phyloP scores from a whole-genome alignment of 1,284 basidiomycete genomes.

The Golubevia sp. region DNA sequence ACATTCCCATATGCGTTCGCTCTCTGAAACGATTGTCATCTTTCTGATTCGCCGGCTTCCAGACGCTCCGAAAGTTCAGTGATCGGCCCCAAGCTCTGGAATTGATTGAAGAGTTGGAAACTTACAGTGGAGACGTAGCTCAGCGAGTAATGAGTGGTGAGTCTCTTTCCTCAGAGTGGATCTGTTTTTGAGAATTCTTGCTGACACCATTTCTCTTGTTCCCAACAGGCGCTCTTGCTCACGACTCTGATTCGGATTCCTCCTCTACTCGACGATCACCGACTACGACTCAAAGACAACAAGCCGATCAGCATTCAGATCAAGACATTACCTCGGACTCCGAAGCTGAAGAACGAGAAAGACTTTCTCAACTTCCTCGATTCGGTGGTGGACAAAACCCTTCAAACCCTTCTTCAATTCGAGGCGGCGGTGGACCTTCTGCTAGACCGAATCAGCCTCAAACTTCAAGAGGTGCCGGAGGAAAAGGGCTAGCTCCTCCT shows the following conservation, averaged over 20 bases:
- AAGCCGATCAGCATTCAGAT: too few species aligned
- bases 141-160: constrained; percentile 74
- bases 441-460: too few species aligned
- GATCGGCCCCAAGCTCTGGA: constrained; percentile 78
- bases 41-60: constrained; percentile 1
- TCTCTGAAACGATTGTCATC: neutral
- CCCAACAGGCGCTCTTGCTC: constrained; percentile 3
- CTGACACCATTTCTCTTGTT: neutral
- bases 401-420: too few species aligned
- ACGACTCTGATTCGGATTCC: constrained; percentile 1
- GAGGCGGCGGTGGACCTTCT: too few species aligned
- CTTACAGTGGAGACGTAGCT: constrained; percentile 73
- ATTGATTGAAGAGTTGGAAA: constrained; percentile 80
- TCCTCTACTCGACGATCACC: constrained; percentile 2
- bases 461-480: too few species aligned
- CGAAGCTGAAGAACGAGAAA: too few species aligned
- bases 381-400: too few species aligned
- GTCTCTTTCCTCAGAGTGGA: constrained; percentile 45
- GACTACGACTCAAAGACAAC: too few species aligned
- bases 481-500: too few species aligned
- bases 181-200: too few species aligned
- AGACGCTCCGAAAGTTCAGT: constrained; percentile 82
- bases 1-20: neutral
- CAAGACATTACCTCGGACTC: too few species aligned
- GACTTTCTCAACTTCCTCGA: too few species aligned